These are phyloP conservation scores for Breynia disticha DNA, from an alignment of 441 rosid genomes.

Conservation along the genomic window DNA sequence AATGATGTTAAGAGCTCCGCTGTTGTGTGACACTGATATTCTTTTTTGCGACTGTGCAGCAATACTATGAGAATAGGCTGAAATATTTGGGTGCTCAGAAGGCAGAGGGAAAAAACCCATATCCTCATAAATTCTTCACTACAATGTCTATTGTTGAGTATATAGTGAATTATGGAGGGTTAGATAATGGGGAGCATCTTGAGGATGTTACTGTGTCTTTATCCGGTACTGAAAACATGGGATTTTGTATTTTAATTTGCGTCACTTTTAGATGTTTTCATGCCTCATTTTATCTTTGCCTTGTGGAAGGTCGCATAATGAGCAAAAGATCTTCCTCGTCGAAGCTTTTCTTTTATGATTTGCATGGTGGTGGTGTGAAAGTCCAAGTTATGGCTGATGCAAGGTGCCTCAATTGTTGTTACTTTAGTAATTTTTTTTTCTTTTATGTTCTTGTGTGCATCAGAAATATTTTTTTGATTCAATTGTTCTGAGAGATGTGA, in stretches of 20 bases:
- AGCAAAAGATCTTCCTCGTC: constrained; percentile 70
- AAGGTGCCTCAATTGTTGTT: constrained; percentile 28
- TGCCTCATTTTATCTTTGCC: constrained; percentile 3
- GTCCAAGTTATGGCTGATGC: constrained; percentile 87
- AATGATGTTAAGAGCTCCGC: no score
- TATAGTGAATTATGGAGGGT: constrained; percentile 37
- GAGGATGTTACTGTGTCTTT: constrained; percentile 45
- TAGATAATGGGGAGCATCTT: constrained; percentile 53
- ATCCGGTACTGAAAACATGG: constrained; percentile 32
- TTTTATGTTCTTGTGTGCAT: background rate
- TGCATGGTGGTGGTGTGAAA: constrained; percentile 50
- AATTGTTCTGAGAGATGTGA: background rate
- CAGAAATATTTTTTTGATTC: background rate
- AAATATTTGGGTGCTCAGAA: constrained; percentile 50
- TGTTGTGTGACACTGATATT: background rate
- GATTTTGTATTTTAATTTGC: background rate
- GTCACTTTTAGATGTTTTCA: background rate
- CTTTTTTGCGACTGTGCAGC: constrained; percentile 33
- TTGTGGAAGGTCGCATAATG: constrained; percentile 62
- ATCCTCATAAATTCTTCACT: constrained; percentile 60
- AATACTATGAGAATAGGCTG: constrained; percentile 62
- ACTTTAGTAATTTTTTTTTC: background rate
- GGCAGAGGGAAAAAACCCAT: constrained; percentile 54
- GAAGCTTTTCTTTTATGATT: constrained; percentile 76
- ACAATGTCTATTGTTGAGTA: constrained; percentile 44